Evolutionary conservation across 2,329 filamentous ascomycete species (phyloP), one percentile per base, ranked within the genome.

Genomic region (Alternaria gaisen): DNA sequence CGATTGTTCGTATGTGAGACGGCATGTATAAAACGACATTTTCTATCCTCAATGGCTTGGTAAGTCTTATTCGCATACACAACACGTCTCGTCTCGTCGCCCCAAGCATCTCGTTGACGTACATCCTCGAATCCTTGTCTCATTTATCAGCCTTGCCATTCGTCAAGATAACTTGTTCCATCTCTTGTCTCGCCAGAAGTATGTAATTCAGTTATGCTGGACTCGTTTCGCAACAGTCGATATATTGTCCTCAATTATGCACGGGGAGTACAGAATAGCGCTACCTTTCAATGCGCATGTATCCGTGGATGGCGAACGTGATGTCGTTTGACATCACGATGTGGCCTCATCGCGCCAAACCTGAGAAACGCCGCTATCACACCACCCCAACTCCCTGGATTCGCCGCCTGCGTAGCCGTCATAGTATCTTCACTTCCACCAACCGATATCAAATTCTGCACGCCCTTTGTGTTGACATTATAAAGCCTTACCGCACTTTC

Each of bases 41-140:
- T 16, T n/a, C 16, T n/a, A 38, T 38, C 1, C 3, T 7, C 0
- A 2, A 38, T 0, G 16, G 0, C 16, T 18, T n/a, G 5, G 16
- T 6, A n/a, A 8, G 5, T 6, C 3, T 38, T 18, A 12, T 18
- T 4, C 34, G 34, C 34, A n/a, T 18, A 38, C 16, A 38, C 14
- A n/a, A 36, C 5, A 9, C 7, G 2, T n/a, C 16, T 38, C 6
- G 16, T 38, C 34, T 38, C 16, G 16, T 38, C 7, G 34, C 34
- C 34, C 0, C 16, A 7, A 38, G 6, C 16, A n/a, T 4, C 16
- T 9, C n/a, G 0, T 38, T 4, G 5, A 38, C 16, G n/a, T 9
- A 18, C 16, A 0, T 16, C 3, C 34, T 9, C 3, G 1, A 9
- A 16, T 14, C 7, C 7, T 38, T n/a, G 6, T 38, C 16, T 3